Evolutionary conservation across 176 grass and related monocot species (phyloP).

Genomic region (Avena eriantha): DNA sequence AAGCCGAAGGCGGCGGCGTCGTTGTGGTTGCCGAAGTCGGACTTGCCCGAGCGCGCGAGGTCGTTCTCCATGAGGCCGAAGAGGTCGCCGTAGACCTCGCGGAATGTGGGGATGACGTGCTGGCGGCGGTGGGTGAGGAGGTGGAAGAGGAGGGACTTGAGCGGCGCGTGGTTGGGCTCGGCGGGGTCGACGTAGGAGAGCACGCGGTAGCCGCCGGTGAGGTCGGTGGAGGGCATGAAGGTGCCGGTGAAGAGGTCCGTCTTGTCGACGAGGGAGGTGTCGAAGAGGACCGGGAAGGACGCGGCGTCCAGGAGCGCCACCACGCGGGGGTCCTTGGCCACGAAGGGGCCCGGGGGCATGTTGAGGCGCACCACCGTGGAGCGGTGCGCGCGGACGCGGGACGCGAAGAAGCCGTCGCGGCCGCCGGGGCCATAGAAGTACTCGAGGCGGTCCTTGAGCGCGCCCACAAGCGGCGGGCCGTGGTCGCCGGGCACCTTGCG

Average conservation of each 20-base stretch:
- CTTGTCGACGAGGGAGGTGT: conserved; percentile 87
- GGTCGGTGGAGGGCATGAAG: conserved; percentile 91
- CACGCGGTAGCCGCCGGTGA: conserved; percentile 88
- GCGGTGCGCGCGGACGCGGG: conserved; percentile 61
- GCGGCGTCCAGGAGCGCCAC: conserved; percentile 93
- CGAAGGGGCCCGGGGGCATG: conserved; percentile 91
- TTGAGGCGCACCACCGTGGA: conserved; percentile 93
- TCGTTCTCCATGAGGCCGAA: conserved; percentile 73
- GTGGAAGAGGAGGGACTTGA: conserved; percentile 81
- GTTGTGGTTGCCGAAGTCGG: conserved; percentile 76
- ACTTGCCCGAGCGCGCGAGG: conserved; percentile 63
- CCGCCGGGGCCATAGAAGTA: conserved; percentile 89
- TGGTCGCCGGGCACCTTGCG: conserved; percentile 84
- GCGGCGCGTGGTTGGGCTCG: conserved; percentile 81
- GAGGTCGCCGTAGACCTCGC: conserved; percentile 65
- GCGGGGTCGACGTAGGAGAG: conserved; percentile 89
- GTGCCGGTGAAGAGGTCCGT: conserved; percentile 96
- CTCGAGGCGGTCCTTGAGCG: conserved; percentile 72
- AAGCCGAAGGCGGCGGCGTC: conserved; percentile 81
- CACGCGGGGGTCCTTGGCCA: conserved; percentile 83
- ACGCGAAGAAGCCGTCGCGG: conserved; percentile 84
- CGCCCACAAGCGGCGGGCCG: conserved; percentile 72
- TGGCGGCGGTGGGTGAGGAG: conserved; percentile 75
- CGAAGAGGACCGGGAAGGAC: conserved; percentile 91
- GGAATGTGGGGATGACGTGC: conserved; percentile 76